A percentile compares a stretch with the other conserved stretches of the same genome.
These are phyloP conservation scores for Closterium sp. DNA, from an alignment of 139 green algal genomes.

Conservation along the genomic window DNA sequence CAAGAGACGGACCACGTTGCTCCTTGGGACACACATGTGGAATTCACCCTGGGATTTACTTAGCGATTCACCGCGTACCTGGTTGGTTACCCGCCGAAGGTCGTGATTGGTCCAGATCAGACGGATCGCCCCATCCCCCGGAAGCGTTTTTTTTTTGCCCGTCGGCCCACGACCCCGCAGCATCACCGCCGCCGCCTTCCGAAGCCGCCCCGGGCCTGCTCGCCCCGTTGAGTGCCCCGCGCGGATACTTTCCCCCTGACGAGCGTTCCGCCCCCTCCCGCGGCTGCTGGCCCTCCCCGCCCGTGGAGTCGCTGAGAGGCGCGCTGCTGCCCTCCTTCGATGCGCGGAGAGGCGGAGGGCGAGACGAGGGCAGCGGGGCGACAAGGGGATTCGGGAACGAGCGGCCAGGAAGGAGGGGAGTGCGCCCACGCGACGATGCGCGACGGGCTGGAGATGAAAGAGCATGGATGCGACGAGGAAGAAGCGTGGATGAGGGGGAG, in stretches of 20 bases:
- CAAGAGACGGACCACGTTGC: not conserved
- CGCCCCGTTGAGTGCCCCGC: not conserved
- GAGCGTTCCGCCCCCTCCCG: not conserved
- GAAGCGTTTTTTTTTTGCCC: not conserved
- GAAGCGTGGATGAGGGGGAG: not conserved
- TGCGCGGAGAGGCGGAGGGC: not conserved
- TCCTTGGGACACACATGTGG: not conserved
- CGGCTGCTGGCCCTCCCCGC: not conserved
- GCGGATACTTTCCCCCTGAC: not conserved
- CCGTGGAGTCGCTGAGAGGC: not conserved
- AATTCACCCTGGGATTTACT: not conserved
- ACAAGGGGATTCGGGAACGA: not conserved
- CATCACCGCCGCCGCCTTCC: not conserved
- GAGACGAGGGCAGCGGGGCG: not conserved
- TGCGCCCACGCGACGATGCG: not conserved
- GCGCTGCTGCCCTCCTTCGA: not conserved
- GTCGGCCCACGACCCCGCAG: not conserved
- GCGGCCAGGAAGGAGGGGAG: not conserved
- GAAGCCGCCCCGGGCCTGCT: not conserved
- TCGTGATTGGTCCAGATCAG: not conserved
- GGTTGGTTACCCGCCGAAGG: not conserved
- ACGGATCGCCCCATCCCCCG: not conserved
- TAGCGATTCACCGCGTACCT: not conserved
- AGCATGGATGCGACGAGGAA: not conserved
- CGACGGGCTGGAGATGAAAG: not conserved